phyloP scores from a whole-genome alignment of 139 green algal species.

The Chlamydomonas incerta region DNA sequence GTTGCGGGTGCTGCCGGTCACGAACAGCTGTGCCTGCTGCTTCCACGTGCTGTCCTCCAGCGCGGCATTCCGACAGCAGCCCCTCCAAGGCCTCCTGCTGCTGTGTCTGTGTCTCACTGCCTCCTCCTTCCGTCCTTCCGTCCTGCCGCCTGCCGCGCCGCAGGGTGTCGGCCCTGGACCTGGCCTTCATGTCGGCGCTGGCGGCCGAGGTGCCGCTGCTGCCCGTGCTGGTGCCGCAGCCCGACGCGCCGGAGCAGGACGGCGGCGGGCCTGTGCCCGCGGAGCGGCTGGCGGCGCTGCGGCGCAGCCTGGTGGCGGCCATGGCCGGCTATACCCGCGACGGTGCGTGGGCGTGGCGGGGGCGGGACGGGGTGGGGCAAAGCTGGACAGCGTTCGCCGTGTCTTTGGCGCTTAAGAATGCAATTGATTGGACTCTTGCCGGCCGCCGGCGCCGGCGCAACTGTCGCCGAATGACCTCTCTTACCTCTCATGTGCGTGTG shows the following conservation, averaged over 20 bases:
- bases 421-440: too few species aligned
- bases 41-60: too few species aligned
- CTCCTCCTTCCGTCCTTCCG: background rate
- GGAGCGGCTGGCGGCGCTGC: background rate
- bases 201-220: conserved; percentile 38
- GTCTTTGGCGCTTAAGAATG: too few species aligned
- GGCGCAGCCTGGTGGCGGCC: background rate
- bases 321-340: background rate
- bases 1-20: too few species aligned
- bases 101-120: background rate
- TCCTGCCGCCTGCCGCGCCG: background rate
- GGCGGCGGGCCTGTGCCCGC: background rate
- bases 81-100: background rate
- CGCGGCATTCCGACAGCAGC: too few species aligned
- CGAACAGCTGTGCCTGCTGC: too few species aligned
- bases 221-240: conserved; percentile 7
- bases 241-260: background rate
- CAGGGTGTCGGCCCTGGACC: background rate
- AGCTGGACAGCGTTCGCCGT: too few species aligned
- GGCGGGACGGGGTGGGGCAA: too few species aligned
- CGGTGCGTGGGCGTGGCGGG: background rate
- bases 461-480: too few species aligned
- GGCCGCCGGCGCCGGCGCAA: too few species aligned
- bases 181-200: too few species aligned
- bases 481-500: too few species aligned